Percentiles rank a stretch among this genome's conserved stretches.
phyloP scores from a whole-genome alignment of 2,329 filamentous ascomycete species.

The Stachybotrys echinatus region DNA sequence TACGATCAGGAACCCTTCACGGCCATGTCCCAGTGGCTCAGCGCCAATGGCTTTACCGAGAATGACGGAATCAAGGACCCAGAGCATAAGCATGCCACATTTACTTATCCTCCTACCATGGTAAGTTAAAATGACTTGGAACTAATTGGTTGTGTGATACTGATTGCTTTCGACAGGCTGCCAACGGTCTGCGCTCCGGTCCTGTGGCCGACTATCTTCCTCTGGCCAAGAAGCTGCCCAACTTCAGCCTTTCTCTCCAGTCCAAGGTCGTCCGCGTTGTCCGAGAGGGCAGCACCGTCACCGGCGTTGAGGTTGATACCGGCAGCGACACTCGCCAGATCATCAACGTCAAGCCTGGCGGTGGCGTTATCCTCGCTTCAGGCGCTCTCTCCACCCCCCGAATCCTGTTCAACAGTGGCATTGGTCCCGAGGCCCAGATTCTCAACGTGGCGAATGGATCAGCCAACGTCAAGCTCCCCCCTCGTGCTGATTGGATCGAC shows the following conservation, averaged over 20 bases:
- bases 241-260: slow-evolving; percentile 61
- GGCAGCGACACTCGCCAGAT: slow-evolving; percentile 44
- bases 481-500: slow-evolving; percentile 48
- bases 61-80: slow-evolving; percentile 55
- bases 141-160: background rate
- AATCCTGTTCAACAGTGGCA: slow-evolving; percentile 54
- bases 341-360: slow-evolving; percentile 55
- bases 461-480: slow-evolving; percentile 45
- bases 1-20: slow-evolving; percentile 63
- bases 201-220: slow-evolving; percentile 67
- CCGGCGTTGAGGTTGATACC: slow-evolving; percentile 60
- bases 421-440: slow-evolving; percentile 58
- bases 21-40: slow-evolving; percentile 53
- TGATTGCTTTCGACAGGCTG: slow-evolving; percentile 39
- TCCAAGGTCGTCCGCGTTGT: slow-evolving; percentile 61
- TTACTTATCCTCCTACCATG: slow-evolving; percentile 58
- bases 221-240: slow-evolving; percentile 48
- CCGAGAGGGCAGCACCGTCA: slow-evolving; percentile 55
- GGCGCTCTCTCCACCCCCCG: slow-evolving; percentile 64
- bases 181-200: slow-evolving; percentile 60
- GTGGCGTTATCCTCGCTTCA: slow-evolving; percentile 61
- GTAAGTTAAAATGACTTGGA: slow-evolving; percentile 5
- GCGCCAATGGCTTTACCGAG: slow-evolving; percentile 54
- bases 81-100: slow-evolving; percentile 59
- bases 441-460: slow-evolving; percentile 35